A percentile compares a stretch with the other conserved stretches of the same genome.
These are phyloP conservation scores for Exophiala xenobiotica DNA, from an alignment of 2,329 filamentous ascomycete genomes.

Conservation along the genomic window DNA sequence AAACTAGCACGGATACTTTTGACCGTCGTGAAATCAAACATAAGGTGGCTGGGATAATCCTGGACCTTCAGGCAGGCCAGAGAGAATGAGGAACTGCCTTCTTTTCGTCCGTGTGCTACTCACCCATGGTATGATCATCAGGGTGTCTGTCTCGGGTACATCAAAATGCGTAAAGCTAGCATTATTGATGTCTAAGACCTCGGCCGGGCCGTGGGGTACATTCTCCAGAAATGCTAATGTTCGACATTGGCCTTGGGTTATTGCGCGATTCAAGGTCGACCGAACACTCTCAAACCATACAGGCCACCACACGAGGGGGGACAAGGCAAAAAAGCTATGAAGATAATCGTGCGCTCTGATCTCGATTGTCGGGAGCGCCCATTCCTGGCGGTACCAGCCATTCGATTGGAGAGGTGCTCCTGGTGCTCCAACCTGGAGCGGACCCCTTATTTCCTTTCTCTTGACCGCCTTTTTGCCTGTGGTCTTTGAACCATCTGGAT, in stretches of 20 bases:
- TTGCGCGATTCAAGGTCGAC: constrained; percentile 27
- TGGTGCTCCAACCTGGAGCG: constrained; percentile 4
- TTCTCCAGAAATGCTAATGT: neutral
- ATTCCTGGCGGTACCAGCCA: neutral
- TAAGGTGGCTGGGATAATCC: neutral
- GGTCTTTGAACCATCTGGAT: constrained; percentile 7
- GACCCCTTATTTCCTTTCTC: constrained; percentile 9
- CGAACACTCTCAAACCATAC: too few species aligned
- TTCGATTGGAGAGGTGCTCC: constrained; percentile 3
- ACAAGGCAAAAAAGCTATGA: too few species aligned
- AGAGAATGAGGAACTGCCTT: too few species aligned
- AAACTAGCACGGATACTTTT: neutral
- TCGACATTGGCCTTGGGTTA: too few species aligned
- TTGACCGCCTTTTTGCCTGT: constrained; percentile 23
- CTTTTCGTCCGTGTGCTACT: too few species aligned
- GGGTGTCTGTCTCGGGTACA: too few species aligned
- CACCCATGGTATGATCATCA: too few species aligned
- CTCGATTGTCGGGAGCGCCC: constrained; percentile 5
- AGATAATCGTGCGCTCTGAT: too few species aligned
- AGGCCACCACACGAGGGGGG: neutral
- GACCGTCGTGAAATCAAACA: constrained; percentile 1
- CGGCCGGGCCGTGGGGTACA: constrained; percentile 13
- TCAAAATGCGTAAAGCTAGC: too few species aligned
- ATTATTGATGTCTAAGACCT: constrained; percentile 12
- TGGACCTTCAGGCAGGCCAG: neutral